Conservation (phyloP, 305 asterid species). For the Ilex paraguariensis region DNA sequence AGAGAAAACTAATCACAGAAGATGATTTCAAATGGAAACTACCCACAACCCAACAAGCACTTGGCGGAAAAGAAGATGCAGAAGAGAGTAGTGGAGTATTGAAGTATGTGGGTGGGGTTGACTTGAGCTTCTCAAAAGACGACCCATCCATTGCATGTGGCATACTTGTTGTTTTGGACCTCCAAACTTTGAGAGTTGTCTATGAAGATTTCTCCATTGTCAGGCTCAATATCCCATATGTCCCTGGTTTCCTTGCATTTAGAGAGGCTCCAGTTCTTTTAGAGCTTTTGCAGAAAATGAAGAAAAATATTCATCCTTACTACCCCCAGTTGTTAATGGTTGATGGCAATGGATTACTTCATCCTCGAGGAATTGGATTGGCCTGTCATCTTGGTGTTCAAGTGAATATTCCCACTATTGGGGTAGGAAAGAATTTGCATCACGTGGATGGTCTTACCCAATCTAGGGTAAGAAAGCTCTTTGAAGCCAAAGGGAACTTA, state of each 20-base stretch:
- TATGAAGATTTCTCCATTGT: conserved; percentile 57
- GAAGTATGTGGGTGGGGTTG: conserved; percentile 77
- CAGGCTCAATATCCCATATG: conserved; percentile 58
- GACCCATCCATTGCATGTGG: conserved; percentile 76
- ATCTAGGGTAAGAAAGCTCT: conserved; percentile 46
- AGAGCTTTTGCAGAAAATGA: conserved; percentile 72
- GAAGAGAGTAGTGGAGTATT: conserved; percentile 28
- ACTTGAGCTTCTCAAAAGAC: conserved; percentile 70
- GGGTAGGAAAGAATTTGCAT: conserved; percentile 83
- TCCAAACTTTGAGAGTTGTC: conserved; percentile 48
- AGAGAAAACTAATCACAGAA: conserved; percentile 46
- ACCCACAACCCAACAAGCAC: conserved; percentile 13
- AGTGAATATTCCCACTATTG: conserved; percentile 77
- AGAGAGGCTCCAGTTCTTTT: conserved; percentile 91
- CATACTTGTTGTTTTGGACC: conserved; percentile 38
- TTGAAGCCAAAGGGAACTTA: conserved; percentile 44
- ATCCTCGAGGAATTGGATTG: conserved; percentile 94
- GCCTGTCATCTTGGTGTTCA: conserved; percentile 92
- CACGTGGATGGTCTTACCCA: conserved; percentile 82
- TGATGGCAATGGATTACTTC: conserved; percentile 92
- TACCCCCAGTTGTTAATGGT: conserved; percentile 93
- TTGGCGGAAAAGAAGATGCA: conserved; percentile 13
- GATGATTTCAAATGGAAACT: conserved; percentile 59
- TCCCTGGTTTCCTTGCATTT: conserved; percentile 87
- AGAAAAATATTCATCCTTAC: conserved; percentile 33